Conservation (phyloP, 306 rosid genomes). For the Citrullus colocynthis region DNA sequence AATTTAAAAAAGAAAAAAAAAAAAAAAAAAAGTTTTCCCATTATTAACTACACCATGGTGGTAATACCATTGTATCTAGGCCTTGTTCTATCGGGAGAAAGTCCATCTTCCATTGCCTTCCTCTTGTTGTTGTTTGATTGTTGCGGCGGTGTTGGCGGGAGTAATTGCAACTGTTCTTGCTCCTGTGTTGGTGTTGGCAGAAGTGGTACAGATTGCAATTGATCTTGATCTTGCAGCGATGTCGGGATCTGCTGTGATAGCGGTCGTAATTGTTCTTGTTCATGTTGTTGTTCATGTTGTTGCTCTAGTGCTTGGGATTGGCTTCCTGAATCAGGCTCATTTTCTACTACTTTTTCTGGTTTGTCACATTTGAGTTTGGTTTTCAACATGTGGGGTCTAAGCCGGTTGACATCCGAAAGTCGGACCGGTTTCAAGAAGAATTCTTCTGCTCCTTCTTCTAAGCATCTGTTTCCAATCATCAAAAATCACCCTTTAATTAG, state of each 20-base stretch:
- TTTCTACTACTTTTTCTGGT: constrained; percentile 6
- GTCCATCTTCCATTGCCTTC: constrained; percentile 63
- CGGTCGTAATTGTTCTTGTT: not conserved
- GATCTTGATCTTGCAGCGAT: not conserved
- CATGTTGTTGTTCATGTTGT: constrained; percentile 3
- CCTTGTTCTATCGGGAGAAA: constrained; percentile 77
- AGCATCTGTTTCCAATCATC: constrained; percentile 41
- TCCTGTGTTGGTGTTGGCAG: not conserved
- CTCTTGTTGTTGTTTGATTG: constrained; percentile 42
- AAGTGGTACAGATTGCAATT: not conserved
- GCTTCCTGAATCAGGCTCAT: not conserved
- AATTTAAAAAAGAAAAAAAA: not conserved
- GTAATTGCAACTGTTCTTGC: constrained; percentile 7
- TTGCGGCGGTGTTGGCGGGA: constrained; percentile 20
- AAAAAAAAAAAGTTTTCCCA: constrained; percentile 18
- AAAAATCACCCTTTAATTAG: constrained; percentile 6
- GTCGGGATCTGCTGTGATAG: not conserved
- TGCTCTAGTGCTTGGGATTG: constrained; percentile 1
- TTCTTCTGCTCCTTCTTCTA: constrained; percentile 94
- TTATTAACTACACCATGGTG: constrained; percentile 25
- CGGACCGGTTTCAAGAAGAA: constrained; percentile 90
- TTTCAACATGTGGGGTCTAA: constrained; percentile 63
- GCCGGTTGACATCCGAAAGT: constrained; percentile 52
- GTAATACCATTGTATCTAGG: constrained; percentile 71
- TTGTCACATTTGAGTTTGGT: constrained; percentile 40